Evolutionary conservation across 495 filamentous ascomycete species (phyloP).

Genomic region (Penicillium riverlandense): DNA sequence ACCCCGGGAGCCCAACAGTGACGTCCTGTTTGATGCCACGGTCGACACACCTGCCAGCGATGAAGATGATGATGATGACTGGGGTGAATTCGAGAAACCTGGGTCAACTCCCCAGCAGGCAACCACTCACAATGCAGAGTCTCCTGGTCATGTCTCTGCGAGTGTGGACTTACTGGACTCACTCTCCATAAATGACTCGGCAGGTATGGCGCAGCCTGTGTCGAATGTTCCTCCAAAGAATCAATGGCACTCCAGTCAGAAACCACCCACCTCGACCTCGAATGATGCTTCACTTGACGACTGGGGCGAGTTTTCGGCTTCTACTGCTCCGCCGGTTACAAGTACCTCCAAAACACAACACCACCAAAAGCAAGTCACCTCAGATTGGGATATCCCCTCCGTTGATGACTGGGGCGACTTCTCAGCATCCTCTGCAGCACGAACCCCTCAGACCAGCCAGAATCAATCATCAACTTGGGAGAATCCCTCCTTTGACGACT

Average conservation of each 20-base stretch:
- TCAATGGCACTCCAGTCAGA: background rate
- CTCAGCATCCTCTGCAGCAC: too few relatives aligned
- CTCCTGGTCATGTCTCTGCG: background rate
- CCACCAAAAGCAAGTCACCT: background rate
- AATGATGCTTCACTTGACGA: slow-evolving; percentile 14
- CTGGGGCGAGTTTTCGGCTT: slow-evolving; percentile 7
- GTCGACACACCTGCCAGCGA: slow-evolving; percentile 26
- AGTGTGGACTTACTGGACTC: slow-evolving; percentile 19
- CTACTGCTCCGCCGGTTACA: too few relatives aligned
- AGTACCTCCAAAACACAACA: background rate
- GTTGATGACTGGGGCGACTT: too few relatives aligned
- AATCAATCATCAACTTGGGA: too few relatives aligned
- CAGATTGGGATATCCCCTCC: too few relatives aligned
- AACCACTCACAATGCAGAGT: slow-evolving; percentile 16
- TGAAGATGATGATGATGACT: slow-evolving; percentile 65
- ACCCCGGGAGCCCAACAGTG: slow-evolving; percentile 15
- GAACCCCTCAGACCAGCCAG: too few relatives aligned
- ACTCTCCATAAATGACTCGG: slow-evolving; percentile 15
- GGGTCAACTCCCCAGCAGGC: slow-evolving; percentile 47
- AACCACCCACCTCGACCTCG: slow-evolving; percentile 7
- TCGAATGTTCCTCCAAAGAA: background rate
- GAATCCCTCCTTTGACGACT: too few relatives aligned
- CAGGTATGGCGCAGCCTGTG: background rate
- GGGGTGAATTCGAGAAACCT: slow-evolving; percentile 68
- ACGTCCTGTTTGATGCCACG: slow-evolving; percentile 41